Conservation (phyloP, 768 basidiomycete genomes). For the Lactarius sanguifluus region DNA sequence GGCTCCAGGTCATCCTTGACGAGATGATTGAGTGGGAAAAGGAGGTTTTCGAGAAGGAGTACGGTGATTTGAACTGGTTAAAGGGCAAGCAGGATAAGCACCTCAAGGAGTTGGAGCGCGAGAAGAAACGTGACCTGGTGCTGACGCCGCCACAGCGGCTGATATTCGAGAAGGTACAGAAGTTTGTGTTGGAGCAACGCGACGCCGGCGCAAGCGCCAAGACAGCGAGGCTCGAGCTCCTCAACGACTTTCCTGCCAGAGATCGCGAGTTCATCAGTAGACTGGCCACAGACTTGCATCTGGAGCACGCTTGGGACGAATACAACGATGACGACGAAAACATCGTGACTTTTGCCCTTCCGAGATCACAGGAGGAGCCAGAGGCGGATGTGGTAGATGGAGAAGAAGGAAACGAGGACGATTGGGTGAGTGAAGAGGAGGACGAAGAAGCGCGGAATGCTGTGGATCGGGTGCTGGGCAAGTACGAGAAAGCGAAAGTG, state of each 20-base stretch:
- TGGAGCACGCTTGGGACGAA: constrained; percentile 89
- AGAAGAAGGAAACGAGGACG: constrained; percentile 52
- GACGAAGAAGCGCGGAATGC: constrained; percentile 74
- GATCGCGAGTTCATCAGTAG: constrained; percentile 79
- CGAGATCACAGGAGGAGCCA: constrained; percentile 43
- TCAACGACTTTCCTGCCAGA: constrained; percentile 74
- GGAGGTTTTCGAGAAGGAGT: constrained; percentile 90
- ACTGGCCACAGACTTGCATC: constrained; percentile 74
- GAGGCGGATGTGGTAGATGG: constrained; percentile 39
- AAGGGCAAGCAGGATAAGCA: constrained; percentile 89
- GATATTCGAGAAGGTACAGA: constrained; percentile 77
- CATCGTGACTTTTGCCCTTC: constrained; percentile 66
- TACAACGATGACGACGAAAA: constrained; percentile 82
- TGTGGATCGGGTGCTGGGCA: constrained; percentile 76
- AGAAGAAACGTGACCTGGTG: constrained; percentile 53
- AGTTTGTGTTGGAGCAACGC: constrained; percentile 59
- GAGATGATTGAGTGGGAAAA: constrained; percentile 87
- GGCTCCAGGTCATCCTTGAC: constrained; percentile 84
- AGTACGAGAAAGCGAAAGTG: constrained; percentile 85
- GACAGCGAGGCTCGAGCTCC: constrained; percentile 57
- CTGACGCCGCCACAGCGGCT: constrained; percentile 72
- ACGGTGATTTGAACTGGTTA: constrained; percentile 87
- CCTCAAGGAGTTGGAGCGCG: constrained; percentile 61
- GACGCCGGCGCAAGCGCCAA: constrained; percentile 38
- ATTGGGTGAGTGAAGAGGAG: constrained; percentile 52